Evolutionary conservation across 805 yeast species (phyloP).

Genomic region (Kodamaea leandrae): DNA sequence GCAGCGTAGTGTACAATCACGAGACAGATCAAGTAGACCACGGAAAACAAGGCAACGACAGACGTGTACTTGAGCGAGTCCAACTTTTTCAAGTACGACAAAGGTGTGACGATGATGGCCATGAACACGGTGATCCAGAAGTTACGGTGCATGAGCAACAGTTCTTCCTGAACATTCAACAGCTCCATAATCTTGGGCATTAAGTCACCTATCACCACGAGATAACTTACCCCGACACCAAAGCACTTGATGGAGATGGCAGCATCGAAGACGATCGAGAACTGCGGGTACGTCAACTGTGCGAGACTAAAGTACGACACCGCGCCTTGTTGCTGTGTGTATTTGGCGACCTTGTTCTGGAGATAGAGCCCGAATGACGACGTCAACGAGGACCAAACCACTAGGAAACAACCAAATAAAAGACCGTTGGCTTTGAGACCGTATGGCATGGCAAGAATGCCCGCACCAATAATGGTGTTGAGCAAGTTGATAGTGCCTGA

Average conservation of each 20-base stretch:
- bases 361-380: conserved; percentile 67
- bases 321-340: conserved; percentile 41
- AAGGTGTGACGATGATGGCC: conserved; percentile 55
- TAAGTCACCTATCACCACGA: conserved; percentile 74
- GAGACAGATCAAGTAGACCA: conserved; percentile 57
- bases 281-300: conserved; percentile 65
- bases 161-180: conserved; percentile 24
- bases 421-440: conserved; percentile 70
- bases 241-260: conserved; percentile 77
- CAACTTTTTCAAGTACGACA: conserved; percentile 57
- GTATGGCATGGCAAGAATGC: conserved; percentile 71
- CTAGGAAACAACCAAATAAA: conserved; percentile 52
- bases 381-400: conserved; percentile 60
- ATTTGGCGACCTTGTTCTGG: conserved; percentile 58
- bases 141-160: conserved; percentile 35
- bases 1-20: conserved; percentile 50
- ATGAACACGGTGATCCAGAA: conserved; percentile 56
- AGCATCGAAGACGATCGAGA: conserved; percentile 67
- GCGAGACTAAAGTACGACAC: conserved; percentile 46
- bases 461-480: conserved; percentile 81
- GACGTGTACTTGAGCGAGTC: conserved; percentile 72
- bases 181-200: conserved; percentile 57
- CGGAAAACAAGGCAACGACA: conserved; percentile 63
- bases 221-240: conserved; percentile 70
- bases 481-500: conserved; percentile 52